Percentiles rank a stretch among this genome's conserved stretches.
Evolutionary conservation across 2,329 filamentous ascomycete species (phyloP).

Genomic region (Pseudocercospora pini-densiflorae): DNA sequence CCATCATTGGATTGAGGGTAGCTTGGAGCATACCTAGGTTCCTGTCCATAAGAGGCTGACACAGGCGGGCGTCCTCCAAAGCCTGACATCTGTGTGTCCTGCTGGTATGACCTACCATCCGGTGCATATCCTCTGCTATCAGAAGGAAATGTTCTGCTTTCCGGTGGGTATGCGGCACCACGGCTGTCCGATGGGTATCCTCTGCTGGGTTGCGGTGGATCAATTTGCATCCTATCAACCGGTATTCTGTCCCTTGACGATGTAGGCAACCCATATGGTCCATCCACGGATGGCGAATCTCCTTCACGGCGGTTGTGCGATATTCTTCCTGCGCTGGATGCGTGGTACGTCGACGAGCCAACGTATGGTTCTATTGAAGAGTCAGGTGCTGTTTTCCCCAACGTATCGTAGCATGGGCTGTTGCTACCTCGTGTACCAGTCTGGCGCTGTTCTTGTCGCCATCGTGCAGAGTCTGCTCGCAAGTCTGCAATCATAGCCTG

Average conservation of each 20-base stretch:
- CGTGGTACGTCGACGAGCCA: slow-evolving; percentile 47
- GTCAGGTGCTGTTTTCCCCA: slow-evolving; percentile 48
- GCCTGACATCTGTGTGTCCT: slow-evolving; percentile 31
- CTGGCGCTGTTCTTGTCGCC: slow-evolving; percentile 45
- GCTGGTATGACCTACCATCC: slow-evolving; percentile 32
- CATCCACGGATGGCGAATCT: slow-evolving; percentile 39
- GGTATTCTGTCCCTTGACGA: slow-evolving; percentile 33
- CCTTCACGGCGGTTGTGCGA: slow-evolving; percentile 49
- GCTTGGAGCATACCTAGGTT: slow-evolving; percentile 38
- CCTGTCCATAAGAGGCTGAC: slow-evolving; percentile 34
- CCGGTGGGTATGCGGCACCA: slow-evolving; percentile 27
- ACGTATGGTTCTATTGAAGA: slow-evolving; percentile 35
- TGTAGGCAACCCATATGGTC: slow-evolving; percentile 35
- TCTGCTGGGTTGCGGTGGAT: slow-evolving; percentile 33
- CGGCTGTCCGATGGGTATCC: slow-evolving; percentile 32
- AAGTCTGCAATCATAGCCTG: slow-evolving; percentile 57
- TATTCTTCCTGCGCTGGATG: slow-evolving; percentile 45
- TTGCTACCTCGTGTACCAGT: slow-evolving; percentile 53
- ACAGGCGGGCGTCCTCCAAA: slow-evolving; percentile 35
- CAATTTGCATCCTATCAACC: slow-evolving; percentile 37
- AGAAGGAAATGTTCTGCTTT: slow-evolving; percentile 32
- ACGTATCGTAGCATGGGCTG: slow-evolving; percentile 45
- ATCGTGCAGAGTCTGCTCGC: slow-evolving; percentile 53
- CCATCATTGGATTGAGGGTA: slow-evolving; percentile 36
- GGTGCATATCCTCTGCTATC: slow-evolving; percentile 31